Evolutionary conservation across 1,139 yeast genomes (phyloP), one percentile per base, ranked within the genome.

Genomic region (Taphrina deformans): DNA sequence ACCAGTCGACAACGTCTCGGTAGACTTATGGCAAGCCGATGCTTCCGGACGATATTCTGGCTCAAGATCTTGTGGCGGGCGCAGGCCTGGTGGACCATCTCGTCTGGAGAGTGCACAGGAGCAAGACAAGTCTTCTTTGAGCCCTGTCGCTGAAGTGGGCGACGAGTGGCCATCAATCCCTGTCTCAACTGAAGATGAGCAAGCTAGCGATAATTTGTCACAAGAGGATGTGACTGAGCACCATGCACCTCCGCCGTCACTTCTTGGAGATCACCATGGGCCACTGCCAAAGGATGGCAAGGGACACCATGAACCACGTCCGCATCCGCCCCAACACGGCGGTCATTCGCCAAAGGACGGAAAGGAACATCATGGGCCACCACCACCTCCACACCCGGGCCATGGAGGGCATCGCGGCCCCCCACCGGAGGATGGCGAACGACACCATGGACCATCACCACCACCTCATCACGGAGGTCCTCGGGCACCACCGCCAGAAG

Each of bases 21-120:
- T 51, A 12, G 55, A 51, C 16, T 14, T 51, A 12, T 51, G 55
- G 55, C 55, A 51, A 14, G 55, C 55, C 6, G 55, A 51, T 51
- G 55, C 55, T 1, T 33, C 40, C 4, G 55, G 55, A n/a, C 24
- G 12, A 24, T 51, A 51, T 16, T 51, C 55, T 12, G 35, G 33
- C 53, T 24, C 35, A 26, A 10, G 29, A 23, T 14, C 7, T 7
- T 29, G 35, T 9, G 14, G 26, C 7, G 48, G 48, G 2, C 48
- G 48, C 27, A 44, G 21, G 27, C 48, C 18, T 23, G n/a, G 27
- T 2, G 48, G 27, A 10, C 10, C 48, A 10, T 27, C 41, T 12
- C 18, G 41, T 18, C 18, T 18, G 6, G 41, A 38, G 1, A 12
- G 18, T n/a, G 2, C 16, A n/a, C 14, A n/a, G 12, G 41, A n/a